phyloP scores from a whole-genome alignment of 768 basidiomycete species.

The Boletus pseudo-olivaceus region DNA sequence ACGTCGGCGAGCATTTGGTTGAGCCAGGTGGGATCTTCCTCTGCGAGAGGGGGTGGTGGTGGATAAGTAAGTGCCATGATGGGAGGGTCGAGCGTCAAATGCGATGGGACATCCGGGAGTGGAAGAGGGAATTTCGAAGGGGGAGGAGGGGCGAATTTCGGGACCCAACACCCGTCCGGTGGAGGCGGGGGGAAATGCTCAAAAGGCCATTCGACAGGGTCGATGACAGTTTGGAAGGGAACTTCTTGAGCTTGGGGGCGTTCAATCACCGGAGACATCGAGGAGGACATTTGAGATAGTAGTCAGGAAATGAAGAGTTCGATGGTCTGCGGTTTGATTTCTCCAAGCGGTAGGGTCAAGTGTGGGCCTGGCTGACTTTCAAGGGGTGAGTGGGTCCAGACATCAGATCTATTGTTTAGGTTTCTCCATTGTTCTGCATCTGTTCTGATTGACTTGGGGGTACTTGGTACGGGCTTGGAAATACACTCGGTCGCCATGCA shows the following conservation, averaged over 20 bases:
- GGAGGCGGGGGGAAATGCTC: constrained; percentile 29
- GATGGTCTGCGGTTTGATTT: not conserved
- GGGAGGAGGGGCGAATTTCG: constrained; percentile 17
- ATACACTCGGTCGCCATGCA: too few species aligned
- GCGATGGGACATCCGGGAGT: constrained; percentile 6
- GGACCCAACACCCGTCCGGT: constrained; percentile 23
- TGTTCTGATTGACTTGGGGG: not conserved
- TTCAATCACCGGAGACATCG: not conserved
- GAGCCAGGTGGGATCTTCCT: constrained; percentile 28
- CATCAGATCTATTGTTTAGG: not conserved
- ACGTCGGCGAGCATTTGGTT: constrained; percentile 25
- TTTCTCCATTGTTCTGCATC: not conserved
- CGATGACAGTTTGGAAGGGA: not conserved
- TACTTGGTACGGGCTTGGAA: too few species aligned
- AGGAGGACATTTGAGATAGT: not conserved
- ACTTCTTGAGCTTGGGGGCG: not conserved
- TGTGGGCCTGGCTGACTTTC: too few species aligned
- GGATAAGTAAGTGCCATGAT: constrained; percentile 28
- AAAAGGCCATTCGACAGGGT: constrained; percentile 23
- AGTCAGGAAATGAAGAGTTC: not conserved
- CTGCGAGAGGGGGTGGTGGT: constrained; percentile 22
- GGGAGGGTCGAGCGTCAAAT: constrained; percentile 21
- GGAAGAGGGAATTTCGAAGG: constrained; percentile 14
- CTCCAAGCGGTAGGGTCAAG: not conserved
- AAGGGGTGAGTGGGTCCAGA: too few species aligned